A percentile compares a stretch with the other conserved stretches of the same genome.
phyloP scores from a whole-genome alignment of 2,329 filamentous ascomycete genomes.

The Neopestalotiopsis rosae region DNA sequence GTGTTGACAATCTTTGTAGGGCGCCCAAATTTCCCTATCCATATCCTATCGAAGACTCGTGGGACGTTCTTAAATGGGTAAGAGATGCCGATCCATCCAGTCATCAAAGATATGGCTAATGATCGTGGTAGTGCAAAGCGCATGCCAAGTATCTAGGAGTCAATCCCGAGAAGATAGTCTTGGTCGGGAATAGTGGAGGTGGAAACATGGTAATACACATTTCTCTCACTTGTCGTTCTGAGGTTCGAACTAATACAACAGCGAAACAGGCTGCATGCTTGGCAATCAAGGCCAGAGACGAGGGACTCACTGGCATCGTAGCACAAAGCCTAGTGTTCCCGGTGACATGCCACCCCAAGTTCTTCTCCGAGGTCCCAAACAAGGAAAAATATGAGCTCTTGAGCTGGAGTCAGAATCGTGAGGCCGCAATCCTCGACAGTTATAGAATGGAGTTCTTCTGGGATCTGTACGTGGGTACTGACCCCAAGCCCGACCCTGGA shows the following conservation, averaged over 20 bases:
- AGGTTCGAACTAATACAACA: background rate
- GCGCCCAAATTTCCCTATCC: conserved; percentile 58
- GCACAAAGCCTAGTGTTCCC: conserved; percentile 42
- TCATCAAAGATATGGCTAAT: conserved; percentile 12
- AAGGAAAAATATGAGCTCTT: conserved; percentile 39
- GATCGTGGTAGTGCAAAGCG: conserved; percentile 46
- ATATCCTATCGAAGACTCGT: conserved; percentile 54
- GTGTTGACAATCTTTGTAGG: conserved; percentile 32
- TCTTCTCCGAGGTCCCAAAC: conserved; percentile 30
- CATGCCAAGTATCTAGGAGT: conserved; percentile 46
- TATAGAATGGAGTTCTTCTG: conserved; percentile 40
- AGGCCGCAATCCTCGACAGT: conserved; percentile 36
- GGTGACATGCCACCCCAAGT: conserved; percentile 41
- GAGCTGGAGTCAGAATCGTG: conserved; percentile 39
- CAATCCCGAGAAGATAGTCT: conserved; percentile 43
- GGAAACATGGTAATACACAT: conserved; percentile 47
- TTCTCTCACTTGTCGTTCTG: background rate
- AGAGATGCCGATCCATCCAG: conserved; percentile 27
- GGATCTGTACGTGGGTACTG: conserved; percentile 37
- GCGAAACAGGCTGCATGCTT: conserved; percentile 31
- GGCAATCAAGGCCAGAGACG: conserved; percentile 37
- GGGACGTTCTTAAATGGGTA: conserved; percentile 52
- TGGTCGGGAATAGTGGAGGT: conserved; percentile 56
- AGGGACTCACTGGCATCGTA: conserved; percentile 37
- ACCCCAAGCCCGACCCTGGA: conserved; percentile 30